Conservation (phyloP, 2,329 filamentous ascomycete genomes). For the Colletotrichum chlorophyti region DNA sequence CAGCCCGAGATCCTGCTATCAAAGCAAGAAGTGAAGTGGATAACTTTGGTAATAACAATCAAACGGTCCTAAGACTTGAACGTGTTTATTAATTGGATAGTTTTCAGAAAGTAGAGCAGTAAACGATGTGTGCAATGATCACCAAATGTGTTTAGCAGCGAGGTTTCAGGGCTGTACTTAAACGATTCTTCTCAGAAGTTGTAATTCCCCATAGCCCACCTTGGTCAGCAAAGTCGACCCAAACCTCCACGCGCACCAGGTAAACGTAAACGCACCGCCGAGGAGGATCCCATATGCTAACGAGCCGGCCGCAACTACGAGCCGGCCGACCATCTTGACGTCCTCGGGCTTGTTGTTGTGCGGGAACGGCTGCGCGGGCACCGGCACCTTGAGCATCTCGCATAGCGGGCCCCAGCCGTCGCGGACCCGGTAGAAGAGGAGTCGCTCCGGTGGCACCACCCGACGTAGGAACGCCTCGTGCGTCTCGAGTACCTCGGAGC, state of each 20-base stretch:
- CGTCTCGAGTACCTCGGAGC: conserved; percentile 29
- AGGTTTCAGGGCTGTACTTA: not conserved
- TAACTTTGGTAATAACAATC: too few species aligned
- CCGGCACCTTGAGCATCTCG: conserved; percentile 37
- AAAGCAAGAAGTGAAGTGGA: too few species aligned
- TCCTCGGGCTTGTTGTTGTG: conserved; percentile 34
- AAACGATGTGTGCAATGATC: not conserved
- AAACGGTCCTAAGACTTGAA: too few species aligned
- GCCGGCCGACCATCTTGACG: not conserved
- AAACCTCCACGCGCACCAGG: not conserved
- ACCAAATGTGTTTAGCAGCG: not conserved
- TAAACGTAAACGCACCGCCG: not conserved
- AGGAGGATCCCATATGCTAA: not conserved
- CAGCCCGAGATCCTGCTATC: not conserved
- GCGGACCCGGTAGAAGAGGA: conserved; percentile 35
- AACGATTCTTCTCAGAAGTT: not conserved
- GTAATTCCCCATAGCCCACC: not conserved
- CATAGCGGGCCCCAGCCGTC: conserved; percentile 43
- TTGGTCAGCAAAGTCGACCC: not conserved
- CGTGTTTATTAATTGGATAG: too few species aligned
- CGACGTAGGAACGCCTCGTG: conserved; percentile 14
- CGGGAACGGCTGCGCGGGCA: conserved; percentile 39
- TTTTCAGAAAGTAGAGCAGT: not conserved
- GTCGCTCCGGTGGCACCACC: conserved; percentile 33
- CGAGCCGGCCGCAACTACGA: not conserved